These are phyloP conservation scores for Dothistroma septosporum DNA, from an alignment of 2,329 filamentous ascomycete genomes.

Conservation along the genomic window DNA sequence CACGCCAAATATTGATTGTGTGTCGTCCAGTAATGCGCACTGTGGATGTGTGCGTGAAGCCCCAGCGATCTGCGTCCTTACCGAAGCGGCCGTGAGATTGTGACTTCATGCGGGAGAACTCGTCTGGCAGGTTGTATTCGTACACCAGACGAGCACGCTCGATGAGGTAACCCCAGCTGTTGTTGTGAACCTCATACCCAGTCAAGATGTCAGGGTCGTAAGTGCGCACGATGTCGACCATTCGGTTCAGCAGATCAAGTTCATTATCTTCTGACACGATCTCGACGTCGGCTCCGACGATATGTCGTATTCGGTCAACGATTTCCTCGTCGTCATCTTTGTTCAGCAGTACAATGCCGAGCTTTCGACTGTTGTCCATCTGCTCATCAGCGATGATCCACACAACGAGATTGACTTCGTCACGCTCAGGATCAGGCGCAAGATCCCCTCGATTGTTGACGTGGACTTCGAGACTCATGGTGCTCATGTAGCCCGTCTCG, in stretches of 20 bases:
- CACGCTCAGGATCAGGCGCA: conserved; percentile 82
- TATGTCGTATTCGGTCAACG: conserved; percentile 58
- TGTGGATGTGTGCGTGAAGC: conserved; percentile 87
- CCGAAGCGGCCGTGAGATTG: conserved; percentile 79
- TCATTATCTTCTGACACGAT: conserved; percentile 74
- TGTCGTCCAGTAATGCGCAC: conserved; percentile 91
- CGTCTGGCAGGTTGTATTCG: conserved; percentile 84
- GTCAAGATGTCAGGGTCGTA: conserved; percentile 90
- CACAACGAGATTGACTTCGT: conserved; percentile 83
- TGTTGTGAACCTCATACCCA: conserved; percentile 89
- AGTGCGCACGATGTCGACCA: conserved; percentile 78
- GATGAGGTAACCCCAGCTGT: conserved; percentile 93
- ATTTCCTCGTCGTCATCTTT: conserved; percentile 53
- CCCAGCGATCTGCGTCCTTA: conserved; percentile 85
- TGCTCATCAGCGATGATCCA: conserved; percentile 67
- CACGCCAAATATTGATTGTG: conserved; percentile 95
- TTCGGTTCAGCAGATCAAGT: conserved; percentile 75
- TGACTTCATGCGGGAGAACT: conserved; percentile 82
- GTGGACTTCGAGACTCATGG: conserved; percentile 90
- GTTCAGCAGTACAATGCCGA: conserved; percentile 67
- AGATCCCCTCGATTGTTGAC: conserved; percentile 79
- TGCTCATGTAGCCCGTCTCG: conserved; percentile 91
- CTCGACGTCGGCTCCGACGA: conserved; percentile 53
- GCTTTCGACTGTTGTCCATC: conserved; percentile 63
- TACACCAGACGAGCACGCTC: conserved; percentile 83